phyloP scores from a whole-genome alignment of 225 moss, liverwort and hornwort species.

The Marchantia polymorpha region DNA sequence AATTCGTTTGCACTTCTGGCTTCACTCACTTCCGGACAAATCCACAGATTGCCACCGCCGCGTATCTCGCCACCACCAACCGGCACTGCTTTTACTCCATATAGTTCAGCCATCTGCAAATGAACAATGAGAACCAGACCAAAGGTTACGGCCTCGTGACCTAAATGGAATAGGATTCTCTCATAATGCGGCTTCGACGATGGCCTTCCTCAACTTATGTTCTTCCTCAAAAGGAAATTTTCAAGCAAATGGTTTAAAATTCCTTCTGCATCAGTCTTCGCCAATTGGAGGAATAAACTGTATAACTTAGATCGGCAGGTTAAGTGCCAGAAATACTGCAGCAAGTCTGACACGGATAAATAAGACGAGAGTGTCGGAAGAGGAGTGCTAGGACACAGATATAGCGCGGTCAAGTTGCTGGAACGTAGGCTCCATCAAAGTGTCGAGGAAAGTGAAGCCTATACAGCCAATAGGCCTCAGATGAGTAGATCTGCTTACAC shows the following conservation, averaged over 20 bases:
- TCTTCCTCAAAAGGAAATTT: background rate
- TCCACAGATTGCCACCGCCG: conserved; percentile 89
- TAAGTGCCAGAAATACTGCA: too few species aligned
- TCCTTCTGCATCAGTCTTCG: too few species aligned
- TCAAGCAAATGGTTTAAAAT: too few species aligned
- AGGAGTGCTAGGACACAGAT: too few species aligned
- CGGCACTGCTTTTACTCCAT: conserved; percentile 82
- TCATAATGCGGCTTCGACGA: too few species aligned
- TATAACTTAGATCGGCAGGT: too few species aligned
- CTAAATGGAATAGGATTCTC: too few species aligned
- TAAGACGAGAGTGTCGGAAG: too few species aligned
- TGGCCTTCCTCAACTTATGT: background rate
- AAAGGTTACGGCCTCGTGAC: background rate
- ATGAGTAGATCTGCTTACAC: conserved; percentile 53
- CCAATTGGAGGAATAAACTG: too few species aligned
- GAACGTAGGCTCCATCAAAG: too few species aligned
- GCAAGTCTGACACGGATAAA: too few species aligned
- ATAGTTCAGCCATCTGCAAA: conserved; percentile 88
- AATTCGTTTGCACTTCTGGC: background rate
- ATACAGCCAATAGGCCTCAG: too few species aligned
- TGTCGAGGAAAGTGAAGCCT: background rate
- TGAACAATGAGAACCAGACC: background rate
- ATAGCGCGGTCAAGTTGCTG: background rate
- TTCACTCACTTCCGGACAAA: conserved; percentile 87
- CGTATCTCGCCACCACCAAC: conserved; percentile 98